A percentile compares a stretch with the other conserved stretches of the same genome.
Conservation (phyloP, 1,139 yeast species). For the Pichia sp. region DNA sequence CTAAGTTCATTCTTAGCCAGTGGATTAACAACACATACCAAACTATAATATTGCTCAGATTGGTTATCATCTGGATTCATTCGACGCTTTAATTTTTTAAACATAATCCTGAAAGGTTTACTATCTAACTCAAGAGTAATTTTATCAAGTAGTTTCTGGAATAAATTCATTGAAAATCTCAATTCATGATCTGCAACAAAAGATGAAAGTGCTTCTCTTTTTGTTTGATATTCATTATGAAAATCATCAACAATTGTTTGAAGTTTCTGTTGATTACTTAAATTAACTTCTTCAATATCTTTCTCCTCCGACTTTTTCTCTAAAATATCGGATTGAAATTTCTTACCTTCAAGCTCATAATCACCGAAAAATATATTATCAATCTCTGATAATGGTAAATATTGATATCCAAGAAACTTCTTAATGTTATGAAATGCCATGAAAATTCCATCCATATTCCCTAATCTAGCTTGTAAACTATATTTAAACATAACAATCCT, state of each 20-base stretch:
- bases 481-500: constrained; percentile 76
- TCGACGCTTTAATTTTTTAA: constrained; percentile 8
- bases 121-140: constrained; percentile 28
- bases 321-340: constrained; percentile 4
- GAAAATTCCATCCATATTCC: constrained; percentile 95
- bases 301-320: constrained; percentile 5
- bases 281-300: neutral
- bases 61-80: neutral
- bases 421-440: constrained; percentile 83
- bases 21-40: constrained; percentile 14
- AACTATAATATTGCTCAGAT: neutral
- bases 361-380: constrained; percentile 49
- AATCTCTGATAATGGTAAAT: constrained; percentile 65
- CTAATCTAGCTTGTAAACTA: constrained; percentile 85
- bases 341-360: constrained; percentile 4
- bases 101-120: constrained; percentile 23
- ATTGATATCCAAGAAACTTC: constrained; percentile 83
- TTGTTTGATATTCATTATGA: constrained; percentile 25
- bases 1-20: constrained; percentile 7
- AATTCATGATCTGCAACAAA: constrained; percentile 69
- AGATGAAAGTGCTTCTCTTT: constrained; percentile 33
- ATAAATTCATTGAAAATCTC: constrained; percentile 50
- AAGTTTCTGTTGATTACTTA: constrained; percentile 8
- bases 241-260: constrained; percentile 21
- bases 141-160: constrained; percentile 45